Base-by-base conservation (phyloP, 768 basidiomycete genomes). In the Leccinum olivaceopallidum region DNA sequence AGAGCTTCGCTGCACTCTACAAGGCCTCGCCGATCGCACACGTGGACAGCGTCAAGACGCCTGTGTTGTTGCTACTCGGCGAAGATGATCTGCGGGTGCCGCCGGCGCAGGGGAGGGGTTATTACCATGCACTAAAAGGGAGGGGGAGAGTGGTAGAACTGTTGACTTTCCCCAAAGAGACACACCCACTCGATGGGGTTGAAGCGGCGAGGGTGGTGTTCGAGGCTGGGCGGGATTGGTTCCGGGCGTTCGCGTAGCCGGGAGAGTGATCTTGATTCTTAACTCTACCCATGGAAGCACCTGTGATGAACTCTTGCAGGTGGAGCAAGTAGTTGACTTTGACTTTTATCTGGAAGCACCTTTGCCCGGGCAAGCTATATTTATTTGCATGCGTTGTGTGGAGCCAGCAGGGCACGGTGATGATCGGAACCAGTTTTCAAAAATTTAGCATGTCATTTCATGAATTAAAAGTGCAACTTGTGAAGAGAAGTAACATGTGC, bases 171-270 rank as follows among this genome's bases (percentile, higher is more conserved):
- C 81, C 82, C 24, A 81, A 83, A 24, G 85, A 88, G 64, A 77
- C 80, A 2, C 89, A 90, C 70, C 77, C 85, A 4, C 68, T 89
- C 6, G 87, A 87, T 18, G 83, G 85, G 0, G 85, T 89, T 3
- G 86, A 87, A 67, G 79, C 83, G 1, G 77, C 78, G 22, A 79
- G 77, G 61, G 79, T 83, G 16, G 73, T 75, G 7, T 86, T 80
- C 64, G 83, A 86, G 67, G 81, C 81, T 5, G 74, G 75, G 57
- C 68, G 77, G 48, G 81, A 83, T 58, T 88, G 84, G 80, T 79
- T 88, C 55, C 71, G 65, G 39, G 64, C 48, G 2, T 73, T 73
- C 48, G 55, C 60, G 6, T 18, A 24, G n/a, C 37, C 13, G 39
- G 39, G 18, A 48, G 18, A 22, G 22, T n/a, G 39, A 9, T 42